Percentiles rank a stretch among this genome's conserved stretches.
Evolutionary conservation across 2,329 filamentous ascomycete genomes (phyloP).

Genomic region (Aspergillus phoenicis): DNA sequence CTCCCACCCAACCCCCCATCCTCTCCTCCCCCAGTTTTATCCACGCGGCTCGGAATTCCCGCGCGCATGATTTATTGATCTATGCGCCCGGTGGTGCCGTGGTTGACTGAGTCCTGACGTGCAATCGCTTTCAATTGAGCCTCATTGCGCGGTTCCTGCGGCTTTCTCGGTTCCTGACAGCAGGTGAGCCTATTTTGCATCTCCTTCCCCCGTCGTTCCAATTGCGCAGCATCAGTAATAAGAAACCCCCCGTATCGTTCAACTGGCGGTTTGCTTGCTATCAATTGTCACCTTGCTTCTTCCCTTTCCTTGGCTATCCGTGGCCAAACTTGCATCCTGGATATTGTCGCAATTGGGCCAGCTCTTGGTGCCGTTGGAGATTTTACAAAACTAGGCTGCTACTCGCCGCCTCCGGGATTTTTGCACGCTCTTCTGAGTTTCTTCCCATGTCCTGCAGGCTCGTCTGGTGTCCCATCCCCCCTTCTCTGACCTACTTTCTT

Average conservation of each 20-base stretch:
- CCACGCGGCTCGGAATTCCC: neutral
- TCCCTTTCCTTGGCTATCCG: neutral
- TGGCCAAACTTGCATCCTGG: neutral
- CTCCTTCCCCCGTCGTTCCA: neutral
- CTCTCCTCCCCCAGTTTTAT: neutral
- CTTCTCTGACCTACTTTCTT: neutral
- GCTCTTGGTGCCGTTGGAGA: neutral
- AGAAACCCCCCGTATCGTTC: neutral
- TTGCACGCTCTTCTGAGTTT: neutral
- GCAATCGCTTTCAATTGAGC: slow-evolving; percentile 6
- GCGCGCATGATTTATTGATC: slow-evolving; percentile 6
- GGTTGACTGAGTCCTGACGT: slow-evolving; percentile 5
- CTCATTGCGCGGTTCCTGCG: slow-evolving; percentile 9
- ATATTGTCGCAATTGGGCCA: slow-evolving; percentile 5
- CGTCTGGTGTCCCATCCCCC: neutral
- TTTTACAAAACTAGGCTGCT: neutral
- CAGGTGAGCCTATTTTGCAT: slow-evolving; percentile 11
- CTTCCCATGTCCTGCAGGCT: neutral
- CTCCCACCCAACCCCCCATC: neutral
- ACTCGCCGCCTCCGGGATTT: neutral
- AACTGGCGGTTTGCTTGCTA: neutral
- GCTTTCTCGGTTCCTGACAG: slow-evolving; percentile 7
- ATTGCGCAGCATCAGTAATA: neutral
- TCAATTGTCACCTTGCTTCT: neutral
- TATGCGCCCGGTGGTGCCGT: slow-evolving; percentile 8